These are phyloP conservation scores for Plantago major DNA, from an alignment of 257 asterid species.

Conservation along the genomic window DNA sequence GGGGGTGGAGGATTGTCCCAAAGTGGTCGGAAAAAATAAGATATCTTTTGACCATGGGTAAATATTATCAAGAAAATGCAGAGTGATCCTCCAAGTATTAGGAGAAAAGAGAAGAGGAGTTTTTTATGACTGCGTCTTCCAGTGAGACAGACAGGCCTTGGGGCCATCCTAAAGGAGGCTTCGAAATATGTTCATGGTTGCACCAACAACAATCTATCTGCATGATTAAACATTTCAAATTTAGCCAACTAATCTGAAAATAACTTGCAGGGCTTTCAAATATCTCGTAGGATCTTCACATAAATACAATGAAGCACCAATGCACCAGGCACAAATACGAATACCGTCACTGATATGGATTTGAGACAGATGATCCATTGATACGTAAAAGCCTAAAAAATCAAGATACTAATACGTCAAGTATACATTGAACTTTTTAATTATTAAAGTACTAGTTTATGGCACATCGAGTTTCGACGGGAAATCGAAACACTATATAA, in stretches of 20 bases:
- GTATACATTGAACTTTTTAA: too few species aligned
- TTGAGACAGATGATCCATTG: too few species aligned
- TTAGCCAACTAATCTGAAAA: neutral
- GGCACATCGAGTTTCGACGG: too few species aligned
- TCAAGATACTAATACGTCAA: too few species aligned
- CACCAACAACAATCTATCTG: constrained; percentile 32
- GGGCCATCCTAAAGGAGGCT: constrained; percentile 46
- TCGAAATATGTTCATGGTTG: constrained; percentile 25
- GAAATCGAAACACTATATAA: too few species aligned
- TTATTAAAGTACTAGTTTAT: too few species aligned
- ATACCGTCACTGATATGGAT: too few species aligned
- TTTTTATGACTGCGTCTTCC: constrained; percentile 37
- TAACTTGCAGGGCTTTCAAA: too few species aligned
- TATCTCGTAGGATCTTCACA: too few species aligned
- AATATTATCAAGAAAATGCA: constrained; percentile 30
- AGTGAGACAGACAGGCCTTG: constrained; percentile 37
- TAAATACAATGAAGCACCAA: too few species aligned
- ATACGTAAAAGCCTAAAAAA: too few species aligned
- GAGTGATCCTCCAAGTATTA: constrained; percentile 41
- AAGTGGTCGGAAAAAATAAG: constrained; percentile 87
- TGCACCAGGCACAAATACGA: too few species aligned
- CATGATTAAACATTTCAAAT: constrained; percentile 17
- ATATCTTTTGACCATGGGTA: constrained; percentile 44
- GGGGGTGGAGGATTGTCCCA: constrained; percentile 87
- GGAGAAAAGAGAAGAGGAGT: constrained; percentile 30